These are phyloP conservation scores for Penicillium sp. DNA, from an alignment of 2,329 filamentous ascomycete species.

Conservation along the genomic window DNA sequence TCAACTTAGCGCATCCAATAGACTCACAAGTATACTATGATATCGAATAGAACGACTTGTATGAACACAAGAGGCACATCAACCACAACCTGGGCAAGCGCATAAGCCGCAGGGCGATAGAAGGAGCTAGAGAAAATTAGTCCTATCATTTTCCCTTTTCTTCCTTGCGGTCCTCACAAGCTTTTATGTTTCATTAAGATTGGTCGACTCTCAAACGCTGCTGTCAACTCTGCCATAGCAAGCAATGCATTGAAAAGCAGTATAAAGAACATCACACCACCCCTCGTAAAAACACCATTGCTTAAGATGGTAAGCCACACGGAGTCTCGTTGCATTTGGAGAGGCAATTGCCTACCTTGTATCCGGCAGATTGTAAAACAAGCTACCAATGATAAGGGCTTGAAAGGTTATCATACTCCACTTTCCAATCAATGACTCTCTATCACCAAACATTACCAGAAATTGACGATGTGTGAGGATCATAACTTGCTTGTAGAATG, in stretches of 20 bases:
- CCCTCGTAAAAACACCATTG: slow-evolving; percentile 57
- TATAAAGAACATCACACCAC: slow-evolving; percentile 62
- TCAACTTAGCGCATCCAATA: accelerated
- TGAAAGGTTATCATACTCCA: slow-evolving; percentile 50
- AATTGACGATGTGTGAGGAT: slow-evolving; percentile 56
- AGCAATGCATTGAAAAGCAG: slow-evolving; percentile 63
- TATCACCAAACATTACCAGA: slow-evolving; percentile 55
- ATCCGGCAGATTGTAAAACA: slow-evolving; percentile 55
- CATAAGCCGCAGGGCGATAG: slow-evolving; percentile 61
- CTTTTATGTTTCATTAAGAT: slow-evolving; percentile 69
- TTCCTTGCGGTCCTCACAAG: slow-evolving; percentile 43
- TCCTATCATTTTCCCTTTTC: background rate
- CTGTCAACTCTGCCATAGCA: slow-evolving; percentile 59
- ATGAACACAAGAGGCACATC: slow-evolving; percentile 58
- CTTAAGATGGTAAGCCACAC: slow-evolving; percentile 26
- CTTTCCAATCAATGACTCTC: slow-evolving; percentile 51
- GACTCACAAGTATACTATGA: slow-evolving; percentile 58
- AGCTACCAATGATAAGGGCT: slow-evolving; percentile 46
- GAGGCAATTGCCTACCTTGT: slow-evolving; percentile 35
- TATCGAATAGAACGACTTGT: slow-evolving; percentile 58
- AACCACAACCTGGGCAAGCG: slow-evolving; percentile 56
- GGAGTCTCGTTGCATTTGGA: background rate
- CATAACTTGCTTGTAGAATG: slow-evolving; percentile 51
- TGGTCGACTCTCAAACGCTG: slow-evolving; percentile 61
- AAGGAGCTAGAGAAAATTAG: slow-evolving; percentile 50